Base-by-base conservation (phyloP, 169 alveolate species). In the Eimeria praecox region DNA sequence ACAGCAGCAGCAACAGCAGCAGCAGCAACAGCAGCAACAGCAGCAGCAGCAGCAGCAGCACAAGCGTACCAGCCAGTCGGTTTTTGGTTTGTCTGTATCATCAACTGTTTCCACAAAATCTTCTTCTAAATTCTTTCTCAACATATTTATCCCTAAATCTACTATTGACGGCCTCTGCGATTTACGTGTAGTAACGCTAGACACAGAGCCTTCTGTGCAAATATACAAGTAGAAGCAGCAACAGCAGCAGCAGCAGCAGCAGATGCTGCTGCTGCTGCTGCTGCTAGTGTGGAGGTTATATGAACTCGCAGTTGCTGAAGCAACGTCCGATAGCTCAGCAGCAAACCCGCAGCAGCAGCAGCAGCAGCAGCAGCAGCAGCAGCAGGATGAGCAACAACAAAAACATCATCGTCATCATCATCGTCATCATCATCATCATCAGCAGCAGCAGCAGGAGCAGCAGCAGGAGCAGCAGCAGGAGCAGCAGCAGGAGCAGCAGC, bases 371-470 rank as follows among this genome's bases (percentile, higher is more conserved):
- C 80, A 69, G 14, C 80, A n/a, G 9, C 44, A 69, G 44, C 42
- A 69, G 0, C 80, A 66, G 40, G 42, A 66, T 0, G 42, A 3
- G 42, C 77, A 2, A 10, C 77, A 66, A 3, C 24, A 14, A 2
- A n/a, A n/a, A n/a, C n/a, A n/a, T n/a, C n/a, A n/a, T n/a, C n/a
- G n/a, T n/a, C n/a, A n/a, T n/a, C n/a, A n/a, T n/a, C n/a, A n/a
- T n/a, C 77, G 24, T 22, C 24, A 20, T 0, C 33, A 24, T 0
- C 38, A 66, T 5, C 80, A 69, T 40, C 42, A 69, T 10, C 80
- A 69, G 42, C 2, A 69, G 44, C 80, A 69, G 80, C 42, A 69
- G 6, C 80, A 69, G 80, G 46, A 69, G 80, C 80, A 69, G 24
- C 0, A 69, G 42, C 80, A 69, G 80, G 46, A n/a, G 42, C 46